Percentiles rank a stretch among this genome's conserved stretches.
phyloP scores from a whole-genome alignment of 1,284 basidiomycete species.

The Golubevia pallescens region DNA sequence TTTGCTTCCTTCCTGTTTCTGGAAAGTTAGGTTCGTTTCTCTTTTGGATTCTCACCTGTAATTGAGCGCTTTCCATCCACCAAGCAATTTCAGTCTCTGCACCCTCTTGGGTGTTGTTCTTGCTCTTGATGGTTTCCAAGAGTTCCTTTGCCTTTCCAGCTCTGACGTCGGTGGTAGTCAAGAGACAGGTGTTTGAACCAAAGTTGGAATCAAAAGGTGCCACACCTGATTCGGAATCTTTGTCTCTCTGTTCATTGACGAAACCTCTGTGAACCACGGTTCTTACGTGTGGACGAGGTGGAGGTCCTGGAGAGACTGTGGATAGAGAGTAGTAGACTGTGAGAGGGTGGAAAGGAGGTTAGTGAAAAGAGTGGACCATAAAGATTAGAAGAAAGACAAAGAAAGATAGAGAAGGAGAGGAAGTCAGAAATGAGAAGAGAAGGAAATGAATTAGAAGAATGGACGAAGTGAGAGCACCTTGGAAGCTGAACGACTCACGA shows the following conservation, averaged over 20 bases:
- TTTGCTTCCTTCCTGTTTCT: too few species aligned
- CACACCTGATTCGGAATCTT: constrained; percentile 29
- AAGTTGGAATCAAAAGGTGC: constrained; percentile 36
- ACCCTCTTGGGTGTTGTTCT: constrained; percentile 25
- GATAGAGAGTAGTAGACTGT: constrained; percentile 15
- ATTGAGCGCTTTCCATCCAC: constrained; percentile 60
- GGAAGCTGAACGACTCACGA: constrained; percentile 13
- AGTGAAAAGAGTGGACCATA: not conserved
- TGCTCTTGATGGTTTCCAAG: constrained; percentile 9
- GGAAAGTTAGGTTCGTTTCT: not conserved
- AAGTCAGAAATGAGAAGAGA: too few species aligned
- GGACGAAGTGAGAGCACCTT: not conserved
- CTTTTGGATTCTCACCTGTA: constrained; percentile 47
- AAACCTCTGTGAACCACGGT: constrained; percentile 65
- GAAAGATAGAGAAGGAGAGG: too few species aligned
- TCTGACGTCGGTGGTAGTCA: constrained; percentile 64
- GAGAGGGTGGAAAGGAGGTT: constrained; percentile 6
- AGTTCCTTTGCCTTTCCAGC: constrained; percentile 63
- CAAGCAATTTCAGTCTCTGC: constrained; percentile 57
- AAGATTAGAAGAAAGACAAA: not conserved
- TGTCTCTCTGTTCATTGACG: constrained; percentile 60
- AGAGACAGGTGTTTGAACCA: constrained; percentile 43
- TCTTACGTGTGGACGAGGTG: constrained; percentile 36
- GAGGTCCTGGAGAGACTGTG: constrained; percentile 12
- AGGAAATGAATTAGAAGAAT: not conserved